phyloP scores from a whole-genome alignment of 2,329 filamentous ascomycete species.

The Colletotrichum orbiculare region DNA sequence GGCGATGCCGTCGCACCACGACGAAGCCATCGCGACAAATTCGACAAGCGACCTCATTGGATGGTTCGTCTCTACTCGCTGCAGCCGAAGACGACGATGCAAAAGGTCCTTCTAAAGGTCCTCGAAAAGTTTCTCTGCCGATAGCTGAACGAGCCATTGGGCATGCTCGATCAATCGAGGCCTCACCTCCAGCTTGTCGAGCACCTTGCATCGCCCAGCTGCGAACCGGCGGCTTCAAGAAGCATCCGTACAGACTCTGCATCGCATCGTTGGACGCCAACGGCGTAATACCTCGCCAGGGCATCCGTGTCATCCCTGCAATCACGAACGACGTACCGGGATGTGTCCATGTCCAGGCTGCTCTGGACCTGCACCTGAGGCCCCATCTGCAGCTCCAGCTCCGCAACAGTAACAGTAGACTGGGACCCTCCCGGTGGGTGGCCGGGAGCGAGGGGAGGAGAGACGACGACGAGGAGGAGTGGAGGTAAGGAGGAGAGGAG shows the following conservation, averaged over 20 bases:
- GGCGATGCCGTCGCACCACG: slow-evolving; percentile 19
- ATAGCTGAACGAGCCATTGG: not conserved
- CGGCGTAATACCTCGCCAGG: not conserved
- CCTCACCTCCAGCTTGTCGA: too few relatives aligned
- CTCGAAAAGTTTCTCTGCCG: slow-evolving; percentile 17
- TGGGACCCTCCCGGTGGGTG: slow-evolving; percentile 4
- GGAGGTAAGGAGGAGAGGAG: too few relatives aligned
- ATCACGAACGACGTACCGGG: not conserved
- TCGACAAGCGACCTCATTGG: slow-evolving; percentile 16
- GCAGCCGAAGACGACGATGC: not conserved
- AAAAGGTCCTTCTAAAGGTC: too few relatives aligned
- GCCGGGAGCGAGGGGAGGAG: slow-evolving; percentile 6
- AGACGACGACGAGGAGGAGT: too few relatives aligned
- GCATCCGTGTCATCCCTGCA: slow-evolving; percentile 6
- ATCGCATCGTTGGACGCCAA: not conserved
- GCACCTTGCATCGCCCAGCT: too few relatives aligned
- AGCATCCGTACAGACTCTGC: too few relatives aligned
- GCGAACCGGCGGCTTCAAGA: too few relatives aligned
- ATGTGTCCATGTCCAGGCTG: too few relatives aligned
- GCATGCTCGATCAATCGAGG: not conserved
- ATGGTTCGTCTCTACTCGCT: not conserved
- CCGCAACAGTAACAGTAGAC: not conserved
- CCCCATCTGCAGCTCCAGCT: slow-evolving; percentile 18
- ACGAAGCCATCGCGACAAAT: slow-evolving; percentile 23
- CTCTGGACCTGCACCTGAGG: not conserved